Percentiles rank a stretch among this genome's conserved stretches.
These are phyloP conservation scores for Trichoderma virens DNA, from an alignment of 495 filamentous ascomycete species.

Conservation along the genomic window DNA sequence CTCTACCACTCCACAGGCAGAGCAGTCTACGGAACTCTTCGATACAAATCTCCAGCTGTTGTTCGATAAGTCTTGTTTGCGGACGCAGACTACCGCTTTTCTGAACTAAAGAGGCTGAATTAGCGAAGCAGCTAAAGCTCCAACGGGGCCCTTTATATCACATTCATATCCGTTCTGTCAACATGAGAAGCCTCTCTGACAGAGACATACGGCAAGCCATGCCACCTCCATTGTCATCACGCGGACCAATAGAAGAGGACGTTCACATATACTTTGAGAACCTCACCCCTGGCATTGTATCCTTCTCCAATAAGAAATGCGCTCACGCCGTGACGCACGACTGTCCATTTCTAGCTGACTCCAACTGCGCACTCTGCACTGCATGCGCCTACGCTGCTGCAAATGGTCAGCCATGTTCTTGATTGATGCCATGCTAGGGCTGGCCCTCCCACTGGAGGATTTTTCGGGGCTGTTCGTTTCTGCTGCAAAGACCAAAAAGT, in stretches of 20 bases:
- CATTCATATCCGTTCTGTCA: not conserved
- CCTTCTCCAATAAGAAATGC: constrained; percentile 1
- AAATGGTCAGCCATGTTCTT: not conserved
- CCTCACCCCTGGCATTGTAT: not conserved
- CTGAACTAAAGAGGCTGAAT: not conserved
- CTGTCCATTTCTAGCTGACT: not conserved
- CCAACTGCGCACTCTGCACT: not conserved
- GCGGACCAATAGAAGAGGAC: not conserved
- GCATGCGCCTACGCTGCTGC: constrained; percentile 1
- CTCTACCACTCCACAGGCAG: not conserved
- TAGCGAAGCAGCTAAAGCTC: not conserved
- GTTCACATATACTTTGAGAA: not conserved
- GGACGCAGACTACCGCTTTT: not conserved
- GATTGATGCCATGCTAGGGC: not conserved
- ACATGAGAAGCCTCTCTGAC: not conserved
- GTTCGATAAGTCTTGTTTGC: not conserved
- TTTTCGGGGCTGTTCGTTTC: not conserved
- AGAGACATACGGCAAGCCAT: not conserved
- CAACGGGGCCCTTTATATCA: not conserved
- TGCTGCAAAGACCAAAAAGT: not conserved
- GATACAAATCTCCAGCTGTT: not conserved
- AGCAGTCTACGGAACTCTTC: not conserved
- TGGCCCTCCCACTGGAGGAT: not conserved
- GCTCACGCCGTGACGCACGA: constrained; percentile 4
- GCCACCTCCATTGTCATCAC: not conserved